A percentile compares a stretch with the other conserved stretches of the same genome.
Conservation (phyloP, 768 basidiomycete species). For the Rhizopogon roseolus region DNA sequence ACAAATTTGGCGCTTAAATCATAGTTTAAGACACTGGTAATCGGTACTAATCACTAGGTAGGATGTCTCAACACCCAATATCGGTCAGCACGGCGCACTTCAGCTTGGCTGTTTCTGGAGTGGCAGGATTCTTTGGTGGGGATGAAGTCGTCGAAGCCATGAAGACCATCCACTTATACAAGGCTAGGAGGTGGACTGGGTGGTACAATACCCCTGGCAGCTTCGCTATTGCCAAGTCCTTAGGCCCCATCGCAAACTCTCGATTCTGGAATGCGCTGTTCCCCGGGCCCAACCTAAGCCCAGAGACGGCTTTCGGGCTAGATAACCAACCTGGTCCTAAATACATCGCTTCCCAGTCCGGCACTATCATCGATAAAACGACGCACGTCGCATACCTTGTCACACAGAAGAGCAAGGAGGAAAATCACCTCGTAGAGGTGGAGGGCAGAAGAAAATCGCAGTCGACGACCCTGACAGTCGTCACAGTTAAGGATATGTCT, state of each 20-base stretch:
- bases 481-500: conserved; percentile 6
- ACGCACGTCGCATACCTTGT: conserved; percentile 56
- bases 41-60: too few species aligned
- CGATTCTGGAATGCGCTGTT: conserved; percentile 26
- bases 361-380: conserved; percentile 42
- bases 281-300: conserved; percentile 24
- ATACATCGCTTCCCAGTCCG: conserved; percentile 71
- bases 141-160: conserved; percentile 26
- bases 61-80: neutral
- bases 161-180: conserved; percentile 24
- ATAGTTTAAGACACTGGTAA: too few species aligned
- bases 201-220: conserved; percentile 34
- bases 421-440: too few species aligned
- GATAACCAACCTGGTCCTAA: conserved; percentile 44
- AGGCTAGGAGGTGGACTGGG: conserved; percentile 25
- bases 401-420: conserved; percentile 2
- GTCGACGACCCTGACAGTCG: conserved; percentile 15
- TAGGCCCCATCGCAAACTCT: conserved; percentile 23
- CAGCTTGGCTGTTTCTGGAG: conserved; percentile 22
- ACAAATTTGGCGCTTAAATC: too few species aligned
- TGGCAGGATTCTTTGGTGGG: conserved; percentile 30
- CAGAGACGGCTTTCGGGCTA: conserved; percentile 20
- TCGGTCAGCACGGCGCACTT: neutral
- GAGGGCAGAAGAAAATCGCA: too few species aligned
- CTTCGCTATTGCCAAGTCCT: conserved; percentile 24